Evolutionary conservation across 176 grass and related monocot genomes (phyloP), one percentile per base, ranked within the genome.

Genomic region (Dactylis glomerata): DNA sequence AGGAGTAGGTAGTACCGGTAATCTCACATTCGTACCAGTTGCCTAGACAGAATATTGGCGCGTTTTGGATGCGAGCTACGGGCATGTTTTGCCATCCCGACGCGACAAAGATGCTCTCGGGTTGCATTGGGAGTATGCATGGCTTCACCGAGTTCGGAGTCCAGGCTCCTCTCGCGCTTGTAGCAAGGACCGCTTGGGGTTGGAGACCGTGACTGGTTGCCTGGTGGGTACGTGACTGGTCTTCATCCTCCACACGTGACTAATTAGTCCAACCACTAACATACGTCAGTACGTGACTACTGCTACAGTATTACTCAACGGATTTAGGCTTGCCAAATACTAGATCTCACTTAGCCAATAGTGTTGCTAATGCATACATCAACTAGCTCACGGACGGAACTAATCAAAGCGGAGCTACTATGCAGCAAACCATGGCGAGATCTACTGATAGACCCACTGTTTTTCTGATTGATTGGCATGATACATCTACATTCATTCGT

Each of bases 21-120:
- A 57, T 16, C 20, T 56, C 73, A 65, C 59, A 34, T 66, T 80
- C 78, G 45, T 46, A 34, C 24, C 45, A 12, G 31, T 37, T 17
- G 17, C 42, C 17, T 16, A n/a, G 78, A 24, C 16, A 61, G 24
- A 41, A 40, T 38, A 49, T 51, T 20, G 28, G 62, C 2, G 20
- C 16, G 44, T 8, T 16, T 68, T 81, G 78, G 78, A 81, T 30
- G 44, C 20, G 22, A 50, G 78, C 61, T 5, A 36, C 31, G 12
- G 58, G 9, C 17, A 0, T 20, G 26, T 7, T 61, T 11, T 6
- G 14, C 51, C 68, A 62, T 61, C 68, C 68, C 81, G 55, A 50
- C 59, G 31, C 26, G 72, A 76, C 82, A 65, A 84, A 84, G 82
- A 84, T 84, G 82, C 82, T 76, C 82, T 51, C 63, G 11, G 52